Conservation (phyloP, 2,329 filamentous ascomycete genomes). For the Zymoseptoria passerinii region DNA sequence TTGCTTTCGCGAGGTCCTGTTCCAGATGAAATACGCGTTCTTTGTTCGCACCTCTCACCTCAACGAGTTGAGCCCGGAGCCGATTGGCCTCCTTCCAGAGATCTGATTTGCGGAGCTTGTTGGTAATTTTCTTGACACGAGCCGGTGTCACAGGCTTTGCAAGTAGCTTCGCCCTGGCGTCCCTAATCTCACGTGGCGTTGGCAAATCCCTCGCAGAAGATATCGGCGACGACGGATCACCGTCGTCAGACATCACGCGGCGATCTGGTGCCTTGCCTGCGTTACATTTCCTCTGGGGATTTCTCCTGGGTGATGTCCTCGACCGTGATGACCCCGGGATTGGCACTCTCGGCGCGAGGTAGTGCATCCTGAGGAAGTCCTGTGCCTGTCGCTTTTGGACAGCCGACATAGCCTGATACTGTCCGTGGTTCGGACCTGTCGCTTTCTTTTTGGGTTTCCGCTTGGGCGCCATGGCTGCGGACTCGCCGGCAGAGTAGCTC, state of each 20-base stretch:
- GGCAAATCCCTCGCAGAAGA: not conserved
- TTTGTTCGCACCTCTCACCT: not conserved
- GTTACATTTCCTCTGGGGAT: not conserved
- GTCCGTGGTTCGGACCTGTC: not conserved
- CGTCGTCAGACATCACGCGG: not conserved
- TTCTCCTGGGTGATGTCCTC: not conserved
- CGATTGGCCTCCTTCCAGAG: not conserved
- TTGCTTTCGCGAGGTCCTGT: not conserved
- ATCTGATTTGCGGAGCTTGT: not conserved
- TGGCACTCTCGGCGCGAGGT: not conserved
- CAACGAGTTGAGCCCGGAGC: not conserved
- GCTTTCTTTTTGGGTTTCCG: not conserved
- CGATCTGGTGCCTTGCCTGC: not conserved
- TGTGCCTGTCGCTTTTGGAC: not conserved
- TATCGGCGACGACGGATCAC: too few species aligned
- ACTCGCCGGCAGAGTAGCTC: not conserved
- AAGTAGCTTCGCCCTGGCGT: not conserved
- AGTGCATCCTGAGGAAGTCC: too few species aligned
- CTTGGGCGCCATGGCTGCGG: not conserved
- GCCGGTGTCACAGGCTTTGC: not conserved
- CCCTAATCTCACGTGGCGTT: not conserved
- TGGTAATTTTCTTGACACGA: not conserved
- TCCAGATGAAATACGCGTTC: not conserved
- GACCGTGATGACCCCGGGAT: not conserved
- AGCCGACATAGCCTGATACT: not conserved